Conservation (phyloP, 345 rosid genomes). For the Eucalyptus urophylla region DNA sequence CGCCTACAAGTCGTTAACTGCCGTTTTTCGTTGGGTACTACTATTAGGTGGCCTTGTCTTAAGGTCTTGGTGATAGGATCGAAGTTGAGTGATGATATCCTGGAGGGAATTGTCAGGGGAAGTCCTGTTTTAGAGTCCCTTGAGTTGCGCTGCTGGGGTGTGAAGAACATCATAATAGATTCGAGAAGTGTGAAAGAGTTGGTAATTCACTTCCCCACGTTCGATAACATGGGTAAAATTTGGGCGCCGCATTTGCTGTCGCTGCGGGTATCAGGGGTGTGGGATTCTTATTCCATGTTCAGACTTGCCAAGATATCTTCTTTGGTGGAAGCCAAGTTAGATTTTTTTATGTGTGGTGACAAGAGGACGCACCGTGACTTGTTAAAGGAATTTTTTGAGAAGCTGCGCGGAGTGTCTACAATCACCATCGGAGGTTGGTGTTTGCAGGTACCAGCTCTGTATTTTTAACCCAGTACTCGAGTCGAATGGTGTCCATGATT, state of each 20-base stretch:
- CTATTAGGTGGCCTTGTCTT: background rate
- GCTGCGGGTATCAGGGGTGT: background rate
- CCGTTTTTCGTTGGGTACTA: background rate
- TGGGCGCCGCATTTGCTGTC: background rate
- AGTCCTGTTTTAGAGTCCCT: background rate
- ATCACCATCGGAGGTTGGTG: background rate
- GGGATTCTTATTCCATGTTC: background rate
- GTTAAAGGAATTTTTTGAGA: background rate
- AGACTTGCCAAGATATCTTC: background rate
- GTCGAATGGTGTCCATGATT: too few species aligned
- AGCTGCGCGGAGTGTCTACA: background rate
- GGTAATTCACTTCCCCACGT: background rate
- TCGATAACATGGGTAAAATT: background rate
- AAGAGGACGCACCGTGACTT: background rate
- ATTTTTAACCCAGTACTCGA: background rate
- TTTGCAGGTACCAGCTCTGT: background rate
- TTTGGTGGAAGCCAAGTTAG: background rate
- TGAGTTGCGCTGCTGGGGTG: background rate
- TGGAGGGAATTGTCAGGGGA: background rate
- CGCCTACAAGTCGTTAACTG: background rate
- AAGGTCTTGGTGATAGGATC: background rate
- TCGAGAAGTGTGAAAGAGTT: background rate
- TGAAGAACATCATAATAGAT: background rate
- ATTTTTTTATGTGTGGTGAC: background rate
- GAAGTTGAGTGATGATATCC: background rate